Percentiles rank a stretch among this genome's conserved stretches.
Evolutionary conservation across 2,329 filamentous ascomycete genomes (phyloP).

Genomic region (Geosmithia morbida): DNA sequence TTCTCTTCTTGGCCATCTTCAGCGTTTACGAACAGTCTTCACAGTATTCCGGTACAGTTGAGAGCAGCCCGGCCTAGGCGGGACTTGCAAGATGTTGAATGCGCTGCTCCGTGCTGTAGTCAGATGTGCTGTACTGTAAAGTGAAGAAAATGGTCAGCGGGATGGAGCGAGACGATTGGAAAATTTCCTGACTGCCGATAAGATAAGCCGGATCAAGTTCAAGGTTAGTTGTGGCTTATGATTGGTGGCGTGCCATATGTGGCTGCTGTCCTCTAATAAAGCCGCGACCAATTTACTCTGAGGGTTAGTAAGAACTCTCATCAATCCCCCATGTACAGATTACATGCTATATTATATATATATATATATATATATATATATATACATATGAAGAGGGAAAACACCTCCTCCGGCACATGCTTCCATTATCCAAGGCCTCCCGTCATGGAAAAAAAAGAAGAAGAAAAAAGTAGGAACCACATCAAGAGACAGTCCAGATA

Average conservation of each 20-base stretch:
- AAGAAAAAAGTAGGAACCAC: no score
- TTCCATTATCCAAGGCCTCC: no score
- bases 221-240: neutral
- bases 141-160: neutral
- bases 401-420: no score
- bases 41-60: neutral
- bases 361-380: no score
- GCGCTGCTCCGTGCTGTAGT: neutral
- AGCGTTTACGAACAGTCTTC: neutral
- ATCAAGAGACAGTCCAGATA: no score
- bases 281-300: neutral
- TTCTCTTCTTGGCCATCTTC: slow-evolving; percentile 56
- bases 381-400: no score
- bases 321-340: no score
- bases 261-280: neutral
- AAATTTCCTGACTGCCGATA: neutral
- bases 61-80: neutral
- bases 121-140: neutral
- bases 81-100: neutral
- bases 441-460: no score
- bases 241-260: neutral
- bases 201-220: neutral
- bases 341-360: no score
- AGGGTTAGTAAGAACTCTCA: no score
- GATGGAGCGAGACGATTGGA: neutral